These are phyloP conservation scores for Skeletonema tropicum DNA, from an alignment of 108 stramenopile genomes.

Conservation along the genomic window DNA sequence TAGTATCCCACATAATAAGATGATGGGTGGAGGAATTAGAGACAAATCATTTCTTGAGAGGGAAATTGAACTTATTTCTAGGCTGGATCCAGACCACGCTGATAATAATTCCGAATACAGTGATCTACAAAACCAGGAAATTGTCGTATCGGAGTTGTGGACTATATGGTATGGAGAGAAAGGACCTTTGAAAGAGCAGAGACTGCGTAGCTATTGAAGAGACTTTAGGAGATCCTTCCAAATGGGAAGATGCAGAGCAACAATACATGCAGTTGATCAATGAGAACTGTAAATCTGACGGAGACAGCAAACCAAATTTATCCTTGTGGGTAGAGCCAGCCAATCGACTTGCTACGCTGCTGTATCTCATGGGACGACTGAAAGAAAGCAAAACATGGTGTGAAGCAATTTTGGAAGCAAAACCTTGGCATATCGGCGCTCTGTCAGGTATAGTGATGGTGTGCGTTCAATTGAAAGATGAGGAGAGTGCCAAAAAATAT, in stretches of 20 bases:
- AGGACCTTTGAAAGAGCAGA: constrained; percentile 31
- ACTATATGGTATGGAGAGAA: constrained; percentile 38
- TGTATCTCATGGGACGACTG: constrained; percentile 61
- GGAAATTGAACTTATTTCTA: constrained; percentile 24
- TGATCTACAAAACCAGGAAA: constrained; percentile 12
- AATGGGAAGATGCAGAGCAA: constrained; percentile 61
- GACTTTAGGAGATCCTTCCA: constrained; percentile 37
- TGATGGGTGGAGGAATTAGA: neutral
- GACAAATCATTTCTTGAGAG: constrained; percentile 4
- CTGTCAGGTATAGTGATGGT: constrained; percentile 76
- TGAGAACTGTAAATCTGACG: constrained; percentile 48
- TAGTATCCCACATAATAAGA: neutral
- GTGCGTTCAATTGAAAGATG: constrained; percentile 55
- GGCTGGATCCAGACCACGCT: constrained; percentile 30
- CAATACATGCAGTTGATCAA: constrained; percentile 53
- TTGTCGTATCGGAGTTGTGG: constrained; percentile 29
- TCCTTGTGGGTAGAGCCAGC: constrained; percentile 73
- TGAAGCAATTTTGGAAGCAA: constrained; percentile 63
- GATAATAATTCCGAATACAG: constrained; percentile 2
- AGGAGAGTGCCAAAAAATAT: constrained; percentile 56
- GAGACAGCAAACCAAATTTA: constrained; percentile 22
- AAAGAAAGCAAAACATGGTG: constrained; percentile 62
- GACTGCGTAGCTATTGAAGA: constrained; percentile 32
- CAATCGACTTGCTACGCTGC: constrained; percentile 77
- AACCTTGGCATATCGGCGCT: constrained; percentile 88